phyloP scores from a whole-genome alignment of 108 stramenopile genomes.

The Skeletonema tropicum region DNA sequence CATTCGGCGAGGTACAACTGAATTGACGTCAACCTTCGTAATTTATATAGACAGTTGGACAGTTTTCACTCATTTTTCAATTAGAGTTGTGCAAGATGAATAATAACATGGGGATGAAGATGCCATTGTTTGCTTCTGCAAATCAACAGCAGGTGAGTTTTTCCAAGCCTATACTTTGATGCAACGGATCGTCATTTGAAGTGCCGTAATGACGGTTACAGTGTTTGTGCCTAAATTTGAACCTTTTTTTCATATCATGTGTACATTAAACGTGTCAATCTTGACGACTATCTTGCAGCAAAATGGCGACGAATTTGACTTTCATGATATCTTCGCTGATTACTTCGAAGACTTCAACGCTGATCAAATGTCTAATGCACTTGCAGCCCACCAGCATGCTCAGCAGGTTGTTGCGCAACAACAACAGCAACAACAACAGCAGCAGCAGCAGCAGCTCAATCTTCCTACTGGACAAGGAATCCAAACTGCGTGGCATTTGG shows the following conservation, averaged over 20 bases:
- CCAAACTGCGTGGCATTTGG: conserved; percentile 49
- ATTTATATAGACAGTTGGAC: not conserved
- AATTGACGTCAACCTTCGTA: not conserved
- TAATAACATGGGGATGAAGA: conserved; percentile 4
- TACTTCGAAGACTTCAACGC: conserved; percentile 49
- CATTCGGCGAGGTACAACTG: no score
- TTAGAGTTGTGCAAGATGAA: not conserved
- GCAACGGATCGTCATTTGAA: not conserved
- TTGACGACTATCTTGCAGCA: not conserved
- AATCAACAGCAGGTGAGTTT: conserved; percentile 1
- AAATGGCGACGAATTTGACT: conserved; percentile 37
- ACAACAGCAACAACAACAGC: not conserved
- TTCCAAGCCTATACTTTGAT: not conserved
- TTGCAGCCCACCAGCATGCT: conserved; percentile 28
- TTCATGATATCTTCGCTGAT: conserved; percentile 53
- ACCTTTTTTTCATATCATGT: not conserved
- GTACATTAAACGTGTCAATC: not conserved
- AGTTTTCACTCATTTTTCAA: not conserved
- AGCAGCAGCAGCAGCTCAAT: conserved; percentile 4
- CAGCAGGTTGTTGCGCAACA: conserved; percentile 16
- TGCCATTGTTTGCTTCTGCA: conserved; percentile 4
- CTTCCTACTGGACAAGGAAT: conserved; percentile 49
- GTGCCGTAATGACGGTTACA: not conserved
- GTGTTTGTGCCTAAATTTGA: not conserved
- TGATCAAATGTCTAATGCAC: conserved; percentile 2